phyloP scores from a whole-genome alignment of 2,329 filamentous ascomycete genomes.

The Calonectria pteridis region DNA sequence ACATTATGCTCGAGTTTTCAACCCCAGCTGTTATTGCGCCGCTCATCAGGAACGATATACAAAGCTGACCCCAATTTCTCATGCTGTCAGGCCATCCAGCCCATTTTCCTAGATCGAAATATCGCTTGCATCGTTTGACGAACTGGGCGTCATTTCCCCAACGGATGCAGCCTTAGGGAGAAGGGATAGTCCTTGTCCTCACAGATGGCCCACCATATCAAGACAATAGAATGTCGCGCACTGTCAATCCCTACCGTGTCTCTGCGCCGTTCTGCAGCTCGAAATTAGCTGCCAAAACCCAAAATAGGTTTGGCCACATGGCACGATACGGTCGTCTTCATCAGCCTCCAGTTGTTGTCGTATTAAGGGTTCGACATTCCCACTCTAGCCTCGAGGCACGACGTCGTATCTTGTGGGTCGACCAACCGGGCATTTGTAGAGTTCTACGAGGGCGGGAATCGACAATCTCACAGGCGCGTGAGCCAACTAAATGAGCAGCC shows the following conservation, averaged over 20 bases:
- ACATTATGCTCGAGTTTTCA: slow-evolving; percentile 21
- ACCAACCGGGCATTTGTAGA: background rate
- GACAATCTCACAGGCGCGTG: background rate
- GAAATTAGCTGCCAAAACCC: slow-evolving; percentile 34
- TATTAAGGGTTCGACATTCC: slow-evolving; percentile 40
- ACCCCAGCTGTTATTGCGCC: slow-evolving; percentile 31
- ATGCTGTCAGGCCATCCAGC: slow-evolving; percentile 38
- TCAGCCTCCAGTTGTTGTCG: slow-evolving; percentile 32
- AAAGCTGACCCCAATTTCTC: slow-evolving; percentile 22
- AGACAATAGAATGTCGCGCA: slow-evolving; percentile 36
- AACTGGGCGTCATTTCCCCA: slow-evolving; percentile 45
- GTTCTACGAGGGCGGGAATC: slow-evolving; percentile 4
- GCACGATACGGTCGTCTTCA: slow-evolving; percentile 26
- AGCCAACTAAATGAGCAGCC: background rate
- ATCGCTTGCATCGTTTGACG: slow-evolving; percentile 34
- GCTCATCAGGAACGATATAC: slow-evolving; percentile 32
- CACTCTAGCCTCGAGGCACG: slow-evolving; percentile 6
- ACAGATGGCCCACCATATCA: slow-evolving; percentile 31
- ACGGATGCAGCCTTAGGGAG: slow-evolving; percentile 26
- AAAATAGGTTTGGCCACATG: slow-evolving; percentile 29
- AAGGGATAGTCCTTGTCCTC: slow-evolving; percentile 41
- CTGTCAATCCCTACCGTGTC: slow-evolving; percentile 31
- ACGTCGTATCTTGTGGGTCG: slow-evolving; percentile 9
- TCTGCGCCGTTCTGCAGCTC: slow-evolving; percentile 32
- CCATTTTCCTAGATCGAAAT: slow-evolving; percentile 37